These are phyloP conservation scores for Castanopsis chinensis DNA, from an alignment of 306 rosid genomes.

Conservation along the genomic window DNA sequence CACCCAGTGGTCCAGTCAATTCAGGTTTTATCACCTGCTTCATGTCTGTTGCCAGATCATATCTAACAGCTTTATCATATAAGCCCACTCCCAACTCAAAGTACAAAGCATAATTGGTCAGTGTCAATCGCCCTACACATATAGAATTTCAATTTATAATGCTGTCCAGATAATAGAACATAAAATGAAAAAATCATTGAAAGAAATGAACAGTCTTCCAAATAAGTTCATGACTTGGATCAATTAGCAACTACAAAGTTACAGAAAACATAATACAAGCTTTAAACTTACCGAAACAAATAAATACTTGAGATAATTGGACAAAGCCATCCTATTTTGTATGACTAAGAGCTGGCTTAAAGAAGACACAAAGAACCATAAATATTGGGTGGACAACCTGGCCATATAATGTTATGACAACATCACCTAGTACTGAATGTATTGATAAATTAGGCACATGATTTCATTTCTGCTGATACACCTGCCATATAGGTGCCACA, in stretches of 20 bases:
- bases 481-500: neutral
- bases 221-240: neutral
- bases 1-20: slow-evolving; percentile 90
- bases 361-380: neutral
- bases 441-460: neutral
- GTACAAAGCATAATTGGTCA: slow-evolving; percentile 83
- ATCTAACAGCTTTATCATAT: slow-evolving; percentile 79
- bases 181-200: neutral
- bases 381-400: neutral
- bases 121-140: slow-evolving; percentile 74
- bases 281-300: neutral
- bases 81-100: slow-evolving; percentile 87
- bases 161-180: neutral
- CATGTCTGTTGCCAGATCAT: slow-evolving; percentile 67
- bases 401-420: neutral
- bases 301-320: neutral
- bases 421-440: neutral
- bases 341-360: neutral
- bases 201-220: neutral
- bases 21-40: slow-evolving; percentile 91
- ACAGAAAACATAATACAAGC: neutral
- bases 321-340: neutral
- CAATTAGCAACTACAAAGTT: neutral
- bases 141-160: slow-evolving; percentile 12
- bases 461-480: neutral